Percentiles rank a stretch among this genome's conserved stretches.
Conservation (phyloP, 805 yeast species). For the Lachancea waltii region DNA sequence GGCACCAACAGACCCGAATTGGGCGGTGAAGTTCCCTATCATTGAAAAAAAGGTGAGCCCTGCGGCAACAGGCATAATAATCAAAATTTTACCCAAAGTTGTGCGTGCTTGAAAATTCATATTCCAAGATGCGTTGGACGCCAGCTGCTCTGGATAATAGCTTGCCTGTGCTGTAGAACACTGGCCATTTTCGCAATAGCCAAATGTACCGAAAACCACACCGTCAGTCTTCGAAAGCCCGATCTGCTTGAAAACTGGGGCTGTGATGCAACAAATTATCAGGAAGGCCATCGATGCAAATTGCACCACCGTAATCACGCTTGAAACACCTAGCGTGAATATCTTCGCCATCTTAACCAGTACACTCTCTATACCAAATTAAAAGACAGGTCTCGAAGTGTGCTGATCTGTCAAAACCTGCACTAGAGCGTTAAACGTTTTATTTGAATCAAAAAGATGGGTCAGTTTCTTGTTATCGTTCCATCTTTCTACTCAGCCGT, state of each 20-base stretch:
- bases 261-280: constrained; percentile 52
- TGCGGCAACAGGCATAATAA: constrained; percentile 61
- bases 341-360: constrained; percentile 8
- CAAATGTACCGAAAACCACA: constrained; percentile 57
- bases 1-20: constrained; percentile 11
- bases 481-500: too few relatives aligned
- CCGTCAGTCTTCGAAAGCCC: constrained; percentile 42
- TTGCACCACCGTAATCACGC: constrained; percentile 41
- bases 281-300: constrained; percentile 55
- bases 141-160: constrained; percentile 33
- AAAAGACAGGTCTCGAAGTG: background rate
- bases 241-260: constrained; percentile 49
- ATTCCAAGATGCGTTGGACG: constrained; percentile 41
- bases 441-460: too few relatives aligned
- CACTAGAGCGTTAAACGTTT: too few relatives aligned
- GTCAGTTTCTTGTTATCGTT: too few relatives aligned
- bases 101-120: constrained; percentile 42
- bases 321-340: constrained; percentile 33
- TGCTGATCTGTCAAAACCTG: background rate
- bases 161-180: constrained; percentile 45
- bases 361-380: background rate
- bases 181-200: constrained; percentile 42
- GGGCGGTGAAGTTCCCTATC: constrained; percentile 33
- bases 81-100: constrained; percentile 46
- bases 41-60: constrained; percentile 49